Base-by-base conservation (phyloP, 768 basidiomycete species). In the Phlegmacium glaucopus region DNA sequence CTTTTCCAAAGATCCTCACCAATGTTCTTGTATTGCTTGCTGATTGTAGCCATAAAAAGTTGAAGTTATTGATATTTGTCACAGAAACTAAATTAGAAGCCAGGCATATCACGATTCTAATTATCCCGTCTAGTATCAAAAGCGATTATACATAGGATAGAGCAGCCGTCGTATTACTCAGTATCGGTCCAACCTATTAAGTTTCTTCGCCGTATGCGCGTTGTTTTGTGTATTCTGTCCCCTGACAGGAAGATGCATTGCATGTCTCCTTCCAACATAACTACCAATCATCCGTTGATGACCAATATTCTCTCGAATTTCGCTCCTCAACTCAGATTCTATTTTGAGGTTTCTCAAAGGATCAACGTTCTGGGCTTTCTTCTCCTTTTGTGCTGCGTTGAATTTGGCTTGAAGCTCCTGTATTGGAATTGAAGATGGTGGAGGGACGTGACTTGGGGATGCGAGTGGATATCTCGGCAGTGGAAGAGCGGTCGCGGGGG, bases 1-100 rank as follows among this genome's bases (percentile, higher is more conserved):
- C 83, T 76, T 65, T 96, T 98, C 94, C 94, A 97, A 27, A 96
- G 78, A 63, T 98, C 96, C 60, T 99, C 95, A 27, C 93, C 92
- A 50, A 91, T 82, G 52, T 73, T 79, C 63, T 93, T 94, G 71
- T 88, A 87, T 56, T 92, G 88, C 62, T 90, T 90, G 70, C 79
- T 83, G 44, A 79, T 77, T 41, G 85, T 80, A 45, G 85, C 80
- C 86, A 87, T 87, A 39, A 39, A 40, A 25, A 35, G 38, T 27
- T 52, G 44, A 50, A 49, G 8, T 32, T 35, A 43, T 25, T 28
- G 25, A 38, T 46, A 37, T 50, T 49, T 40, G 34, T 44, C 17
- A 50, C 30, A 29, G 45, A 25, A 42, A 36, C 39, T 51, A 34
- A 42, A 22, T 9, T 22, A 22, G 22, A 22, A 22, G 22, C 22